Percentiles rank a stretch among this genome's conserved stretches.
Conservation (phyloP, 2,329 filamentous ascomycete genomes). For the Zymoseptoria crescenta region DNA sequence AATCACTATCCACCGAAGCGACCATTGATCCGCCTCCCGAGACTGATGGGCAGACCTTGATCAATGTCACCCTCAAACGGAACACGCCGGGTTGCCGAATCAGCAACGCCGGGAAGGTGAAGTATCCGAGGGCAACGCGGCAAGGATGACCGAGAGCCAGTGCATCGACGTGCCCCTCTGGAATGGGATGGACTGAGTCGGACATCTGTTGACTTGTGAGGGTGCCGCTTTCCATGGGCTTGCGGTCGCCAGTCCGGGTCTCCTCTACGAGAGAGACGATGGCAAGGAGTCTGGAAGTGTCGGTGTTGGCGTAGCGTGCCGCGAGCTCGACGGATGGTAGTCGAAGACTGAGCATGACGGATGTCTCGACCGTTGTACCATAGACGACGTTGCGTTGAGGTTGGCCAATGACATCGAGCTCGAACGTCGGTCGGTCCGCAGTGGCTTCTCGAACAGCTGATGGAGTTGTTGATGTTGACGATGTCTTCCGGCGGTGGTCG, state of each 20-base stretch:
- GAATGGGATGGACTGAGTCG: constrained; percentile 27
- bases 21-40: constrained; percentile 17
- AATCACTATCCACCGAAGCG: constrained; percentile 24
- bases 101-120: constrained; percentile 25
- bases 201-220: constrained; percentile 28
- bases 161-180: constrained; percentile 19
- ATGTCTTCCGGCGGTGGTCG: constrained; percentile 19
- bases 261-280: constrained; percentile 25
- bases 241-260: constrained; percentile 21
- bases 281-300: constrained; percentile 25
- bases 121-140: constrained; percentile 25
- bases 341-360: constrained; percentile 25
- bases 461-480: constrained; percentile 6
- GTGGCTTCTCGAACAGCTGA: constrained; percentile 4
- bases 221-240: constrained; percentile 22
- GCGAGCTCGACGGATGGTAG: constrained; percentile 18
- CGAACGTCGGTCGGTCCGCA: constrained; percentile 21
- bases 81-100: constrained; percentile 27
- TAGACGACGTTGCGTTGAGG: constrained; percentile 20
- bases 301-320: constrained; percentile 16
- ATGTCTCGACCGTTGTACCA: constrained; percentile 24
- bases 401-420: constrained; percentile 28
- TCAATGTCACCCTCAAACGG: constrained; percentile 23
- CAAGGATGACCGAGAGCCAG: constrained; percentile 23
- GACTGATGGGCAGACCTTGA: constrained; percentile 22